Conservation (phyloP, 441 rosid genomes). For the Aquilaria agallochum region DNA sequence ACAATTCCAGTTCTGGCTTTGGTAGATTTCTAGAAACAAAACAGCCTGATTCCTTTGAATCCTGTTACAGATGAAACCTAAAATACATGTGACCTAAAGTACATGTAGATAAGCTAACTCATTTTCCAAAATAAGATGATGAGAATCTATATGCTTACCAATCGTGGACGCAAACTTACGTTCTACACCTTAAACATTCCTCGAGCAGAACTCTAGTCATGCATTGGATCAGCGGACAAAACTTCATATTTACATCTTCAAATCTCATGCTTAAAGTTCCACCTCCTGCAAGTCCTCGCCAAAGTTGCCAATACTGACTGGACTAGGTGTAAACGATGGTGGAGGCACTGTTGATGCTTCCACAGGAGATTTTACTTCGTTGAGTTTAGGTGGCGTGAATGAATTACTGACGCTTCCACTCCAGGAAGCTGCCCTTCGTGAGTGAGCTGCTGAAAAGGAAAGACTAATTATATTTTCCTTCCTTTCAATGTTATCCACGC, state of each 20-base stretch:
- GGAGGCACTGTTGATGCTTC: conserved; percentile 36
- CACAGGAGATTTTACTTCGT: conserved; percentile 29
- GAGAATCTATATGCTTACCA: conserved; percentile 1
- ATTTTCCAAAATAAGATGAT: conserved; percentile 15
- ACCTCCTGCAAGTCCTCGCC: conserved; percentile 92
- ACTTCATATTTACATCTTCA: conserved; percentile 53
- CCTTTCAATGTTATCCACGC: conserved; percentile 61
- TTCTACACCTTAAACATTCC: conserved; percentile 7
- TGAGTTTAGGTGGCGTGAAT: conserved; percentile 23
- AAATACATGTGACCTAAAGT: not conserved
- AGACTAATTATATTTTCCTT: conserved; percentile 21
- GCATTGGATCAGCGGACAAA: conserved; percentile 29
- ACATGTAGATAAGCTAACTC: conserved; percentile 20
- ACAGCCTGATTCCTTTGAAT: conserved; percentile 26
- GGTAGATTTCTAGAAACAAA: conserved; percentile 16
- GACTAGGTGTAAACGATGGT: conserved; percentile 29
- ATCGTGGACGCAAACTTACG: conserved; percentile 11
- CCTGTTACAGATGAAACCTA: conserved; percentile 13
- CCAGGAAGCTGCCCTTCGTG: conserved; percentile 91
- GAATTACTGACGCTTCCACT: conserved; percentile 62
- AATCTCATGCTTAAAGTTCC: conserved; percentile 49
- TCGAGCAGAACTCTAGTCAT: conserved; percentile 15
- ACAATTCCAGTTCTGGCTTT: conserved; percentile 27
- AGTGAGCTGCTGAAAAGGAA: conserved; percentile 31
- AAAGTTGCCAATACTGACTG: conserved; percentile 39